Evolutionary conservation across 495 filamentous ascomycete genomes (phyloP).

Genomic region (Apodospora peruviana): DNA sequence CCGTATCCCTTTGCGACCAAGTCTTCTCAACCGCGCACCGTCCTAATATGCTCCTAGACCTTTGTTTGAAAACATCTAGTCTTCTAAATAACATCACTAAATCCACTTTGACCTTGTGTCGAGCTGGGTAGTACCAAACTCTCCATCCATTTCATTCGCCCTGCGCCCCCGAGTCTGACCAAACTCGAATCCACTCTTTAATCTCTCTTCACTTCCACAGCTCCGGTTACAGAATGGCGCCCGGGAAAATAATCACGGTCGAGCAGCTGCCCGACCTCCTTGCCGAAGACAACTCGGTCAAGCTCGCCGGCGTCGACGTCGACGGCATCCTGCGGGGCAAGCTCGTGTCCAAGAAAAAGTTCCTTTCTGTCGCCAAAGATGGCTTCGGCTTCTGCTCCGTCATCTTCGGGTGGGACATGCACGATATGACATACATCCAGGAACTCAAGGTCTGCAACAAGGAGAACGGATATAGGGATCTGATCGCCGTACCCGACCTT

Average conservation of each 20-base stretch:
- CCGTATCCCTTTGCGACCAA: too few species aligned
- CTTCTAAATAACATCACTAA: too few species aligned
- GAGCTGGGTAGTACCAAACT: too few species aligned
- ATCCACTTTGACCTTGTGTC: too few species aligned
- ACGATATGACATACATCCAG: slow-evolving; percentile 79
- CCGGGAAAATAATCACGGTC: slow-evolving; percentile 39
- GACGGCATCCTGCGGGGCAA: slow-evolving; percentile 91
- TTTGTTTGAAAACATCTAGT: too few species aligned
- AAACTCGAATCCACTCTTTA: too few species aligned
- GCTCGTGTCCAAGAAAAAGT: slow-evolving; percentile 93
- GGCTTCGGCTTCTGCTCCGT: slow-evolving; percentile 98
- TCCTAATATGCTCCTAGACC: too few species aligned
- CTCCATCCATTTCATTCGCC: too few species aligned
- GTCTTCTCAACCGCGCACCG: too few species aligned
- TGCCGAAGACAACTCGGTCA: slow-evolving; percentile 73
- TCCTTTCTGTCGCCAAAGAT: slow-evolving; percentile 71
- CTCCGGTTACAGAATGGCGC: neutral
- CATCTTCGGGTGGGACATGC: slow-evolving; percentile 98
- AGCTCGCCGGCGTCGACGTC: slow-evolving; percentile 86
- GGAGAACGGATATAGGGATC: slow-evolving; percentile 86
- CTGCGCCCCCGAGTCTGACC: too few species aligned
- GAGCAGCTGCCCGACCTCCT: slow-evolving; percentile 62
- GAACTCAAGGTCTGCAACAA: slow-evolving; percentile 88
- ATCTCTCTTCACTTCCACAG: too few species aligned
- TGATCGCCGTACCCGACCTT: slow-evolving; percentile 80